phyloP scores from a whole-genome alignment of 352 stramenopile species.

The Phytophthora pinifolia region DNA sequence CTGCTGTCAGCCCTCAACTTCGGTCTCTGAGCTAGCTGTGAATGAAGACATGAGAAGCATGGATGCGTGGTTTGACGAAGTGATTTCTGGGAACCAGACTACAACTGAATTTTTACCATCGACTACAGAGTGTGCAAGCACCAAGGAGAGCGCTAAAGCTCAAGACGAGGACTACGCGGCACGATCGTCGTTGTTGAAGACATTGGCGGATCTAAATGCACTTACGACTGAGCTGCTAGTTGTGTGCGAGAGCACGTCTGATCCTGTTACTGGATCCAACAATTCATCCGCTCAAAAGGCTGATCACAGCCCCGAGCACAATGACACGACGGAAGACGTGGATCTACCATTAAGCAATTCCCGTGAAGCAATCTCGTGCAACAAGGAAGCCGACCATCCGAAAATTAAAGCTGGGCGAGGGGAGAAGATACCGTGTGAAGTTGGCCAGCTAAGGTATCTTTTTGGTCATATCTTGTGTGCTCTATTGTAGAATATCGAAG shows the following conservation, averaged over 20 bases:
- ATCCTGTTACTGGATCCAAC: neutral
- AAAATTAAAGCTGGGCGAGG: neutral
- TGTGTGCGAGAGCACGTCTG: constrained; percentile 11
- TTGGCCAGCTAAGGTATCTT: constrained; percentile 21
- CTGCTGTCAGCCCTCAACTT: neutral
- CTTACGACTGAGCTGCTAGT: constrained; percentile 26
- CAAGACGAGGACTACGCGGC: constrained; percentile 3
- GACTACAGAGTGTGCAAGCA: neutral
- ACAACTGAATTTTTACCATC: neutral
- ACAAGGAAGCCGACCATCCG: neutral
- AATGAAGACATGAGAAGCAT: constrained; percentile 49
- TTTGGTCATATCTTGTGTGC: neutral
- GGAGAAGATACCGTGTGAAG: constrained; percentile 4
- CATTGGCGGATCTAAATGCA: constrained; percentile 17
- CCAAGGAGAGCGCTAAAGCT: neutral
- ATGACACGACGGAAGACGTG: neutral
- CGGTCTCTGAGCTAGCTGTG: constrained; percentile 20
- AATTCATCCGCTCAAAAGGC: neutral
- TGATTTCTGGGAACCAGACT: constrained; percentile 28
- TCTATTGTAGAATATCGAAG: neutral
- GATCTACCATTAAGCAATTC: neutral
- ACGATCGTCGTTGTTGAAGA: constrained; percentile 18
- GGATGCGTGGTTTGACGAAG: constrained; percentile 50
- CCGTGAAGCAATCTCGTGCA: neutral
- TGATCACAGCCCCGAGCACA: neutral